phyloP scores from a whole-genome alignment of 169 alveolate species.

The Besnoitia besnoiti region DNA sequence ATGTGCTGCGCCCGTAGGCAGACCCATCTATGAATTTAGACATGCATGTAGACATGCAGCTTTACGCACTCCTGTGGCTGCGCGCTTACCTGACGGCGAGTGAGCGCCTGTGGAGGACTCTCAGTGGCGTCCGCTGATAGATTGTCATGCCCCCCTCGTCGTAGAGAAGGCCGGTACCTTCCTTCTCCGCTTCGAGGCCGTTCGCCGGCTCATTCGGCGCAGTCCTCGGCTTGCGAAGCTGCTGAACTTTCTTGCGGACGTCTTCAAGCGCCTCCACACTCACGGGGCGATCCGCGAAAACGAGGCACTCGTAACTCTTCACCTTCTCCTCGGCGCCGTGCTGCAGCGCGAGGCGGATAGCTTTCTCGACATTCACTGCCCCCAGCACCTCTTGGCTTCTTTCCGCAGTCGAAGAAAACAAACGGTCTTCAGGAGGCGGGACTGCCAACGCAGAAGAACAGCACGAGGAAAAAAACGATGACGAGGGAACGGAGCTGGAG shows the following conservation, averaged over 20 bases:
- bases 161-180: too few species aligned
- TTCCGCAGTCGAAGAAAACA: neutral
- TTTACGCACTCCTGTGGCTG: neutral
- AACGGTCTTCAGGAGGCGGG: neutral
- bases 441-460: neutral
- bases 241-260: neutral
- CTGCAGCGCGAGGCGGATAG: slow-evolving; percentile 42
- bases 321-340: slow-evolving; percentile 53
- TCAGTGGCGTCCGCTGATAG: slow-evolving; percentile 48
- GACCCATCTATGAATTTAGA: too few species aligned
- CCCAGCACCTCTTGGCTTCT: neutral
- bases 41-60: neutral
- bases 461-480: neutral
- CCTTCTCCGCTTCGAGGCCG: too few species aligned
- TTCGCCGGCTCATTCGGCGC: too few species aligned
- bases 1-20: too few species aligned
- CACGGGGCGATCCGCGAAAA: neutral
- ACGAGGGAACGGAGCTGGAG: neutral
- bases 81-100: slow-evolving; percentile 13
- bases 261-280: neutral
- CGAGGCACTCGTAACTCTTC: slow-evolving; percentile 41
- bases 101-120: slow-evolving; percentile 52
- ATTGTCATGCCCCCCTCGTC: slow-evolving; percentile 4
- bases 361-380: neutral
- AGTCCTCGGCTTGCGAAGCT: neutral